phyloP scores from a whole-genome alignment of 2,329 filamentous ascomycete species.

The Furcasterigmium furcatum region DNA sequence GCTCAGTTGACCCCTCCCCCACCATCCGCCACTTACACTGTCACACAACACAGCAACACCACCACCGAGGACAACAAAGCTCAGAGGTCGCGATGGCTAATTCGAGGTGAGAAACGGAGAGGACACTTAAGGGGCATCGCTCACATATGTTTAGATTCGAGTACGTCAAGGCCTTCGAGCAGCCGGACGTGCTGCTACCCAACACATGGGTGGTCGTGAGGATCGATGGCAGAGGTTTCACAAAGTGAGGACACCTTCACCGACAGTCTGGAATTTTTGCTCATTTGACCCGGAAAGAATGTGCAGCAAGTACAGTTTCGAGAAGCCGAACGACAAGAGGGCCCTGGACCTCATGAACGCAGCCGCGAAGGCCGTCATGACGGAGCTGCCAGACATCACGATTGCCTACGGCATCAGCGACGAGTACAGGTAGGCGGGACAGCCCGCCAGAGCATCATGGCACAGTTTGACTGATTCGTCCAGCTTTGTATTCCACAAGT shows the following conservation, averaged over 20 bases:
- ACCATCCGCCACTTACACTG: conserved; percentile 7
- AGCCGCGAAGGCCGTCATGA: conserved; percentile 80
- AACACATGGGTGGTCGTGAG: conserved; percentile 96
- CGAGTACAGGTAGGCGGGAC: conserved; percentile 77
- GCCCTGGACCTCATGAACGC: conserved; percentile 93
- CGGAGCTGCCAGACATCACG: conserved; percentile 78
- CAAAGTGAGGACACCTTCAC: conserved; percentile 61
- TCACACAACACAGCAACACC: too few relatives aligned
- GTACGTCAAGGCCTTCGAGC: conserved; percentile 90
- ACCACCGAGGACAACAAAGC: background rate
- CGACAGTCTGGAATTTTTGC: background rate
- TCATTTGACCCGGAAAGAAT: conserved; percentile 53
- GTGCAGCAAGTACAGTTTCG: conserved; percentile 77
- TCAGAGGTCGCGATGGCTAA: conserved; percentile 42
- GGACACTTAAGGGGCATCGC: background rate
- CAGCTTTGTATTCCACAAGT: conserved; percentile 87
- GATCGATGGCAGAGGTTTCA: conserved; percentile 91
- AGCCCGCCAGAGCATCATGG: background rate
- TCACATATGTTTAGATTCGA: conserved; percentile 64
- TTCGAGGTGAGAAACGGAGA: conserved; percentile 41
- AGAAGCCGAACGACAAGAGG: conserved; percentile 87
- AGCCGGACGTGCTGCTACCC: conserved; percentile 72
- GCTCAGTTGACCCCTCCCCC: conserved; percentile 11
- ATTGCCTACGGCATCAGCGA: conserved; percentile 94
- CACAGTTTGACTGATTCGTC: background rate